Percentiles rank a stretch among this genome's conserved stretches.
phyloP scores from a whole-genome alignment of 1,139 yeast species.

The Lodderomyces elongisporus region DNA sequence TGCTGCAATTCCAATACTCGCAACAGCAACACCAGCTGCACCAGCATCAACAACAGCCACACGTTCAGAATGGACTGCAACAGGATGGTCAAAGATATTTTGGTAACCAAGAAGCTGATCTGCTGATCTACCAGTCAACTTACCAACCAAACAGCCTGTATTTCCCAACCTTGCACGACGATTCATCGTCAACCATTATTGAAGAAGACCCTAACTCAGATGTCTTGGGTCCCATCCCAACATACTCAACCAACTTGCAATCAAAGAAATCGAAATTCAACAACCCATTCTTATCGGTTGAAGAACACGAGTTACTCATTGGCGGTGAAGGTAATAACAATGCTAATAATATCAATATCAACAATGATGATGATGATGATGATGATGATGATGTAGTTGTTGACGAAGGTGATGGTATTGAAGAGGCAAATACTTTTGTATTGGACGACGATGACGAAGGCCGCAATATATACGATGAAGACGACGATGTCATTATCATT shows the following conservation, averaged over 20 bases:
- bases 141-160: background rate
- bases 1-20: conserved; percentile 3
- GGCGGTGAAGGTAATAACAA: conserved; percentile 1
- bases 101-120: background rate
- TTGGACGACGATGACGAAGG: conserved; percentile 5
- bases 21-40: conserved; percentile 5
- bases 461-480: conserved; percentile 8
- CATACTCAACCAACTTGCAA: background rate
- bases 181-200: conserved; percentile 1
- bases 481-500: conserved; percentile 31
- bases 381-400: conserved; percentile 1
- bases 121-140: background rate
- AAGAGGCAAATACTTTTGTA: conserved; percentile 7
- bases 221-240: background rate
- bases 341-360: background rate
- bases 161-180: background rate
- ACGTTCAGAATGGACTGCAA: conserved; percentile 3
- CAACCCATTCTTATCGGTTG: conserved; percentile 11
- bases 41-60: conserved; percentile 6
- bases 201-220: background rate
- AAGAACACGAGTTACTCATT: conserved; percentile 6
- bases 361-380: background rate
- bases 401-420: conserved; percentile 1
- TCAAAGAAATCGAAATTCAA: conserved; percentile 6
- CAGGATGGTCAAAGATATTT: background rate